Conservation (phyloP, 2,329 filamentous ascomycete species). For the Phaeosphaeriaceae sp. region DNA sequence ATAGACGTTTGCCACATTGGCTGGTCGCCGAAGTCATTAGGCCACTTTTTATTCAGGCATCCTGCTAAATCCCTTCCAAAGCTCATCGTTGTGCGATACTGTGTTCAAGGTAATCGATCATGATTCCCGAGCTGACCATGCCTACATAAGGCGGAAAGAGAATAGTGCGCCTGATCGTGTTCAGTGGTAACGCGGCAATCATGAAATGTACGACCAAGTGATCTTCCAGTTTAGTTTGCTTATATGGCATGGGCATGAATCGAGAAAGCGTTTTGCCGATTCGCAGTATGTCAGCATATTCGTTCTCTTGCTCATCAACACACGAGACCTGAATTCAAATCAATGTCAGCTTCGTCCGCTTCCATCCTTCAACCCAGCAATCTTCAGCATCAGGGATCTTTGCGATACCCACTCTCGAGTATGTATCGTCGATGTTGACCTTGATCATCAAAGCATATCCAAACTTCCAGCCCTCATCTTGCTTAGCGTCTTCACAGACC, state of each 20-base stretch:
- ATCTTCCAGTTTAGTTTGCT: too few relatives aligned
- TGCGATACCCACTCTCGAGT: background rate
- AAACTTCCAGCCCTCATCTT: background rate
- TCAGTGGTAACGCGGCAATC: too few relatives aligned
- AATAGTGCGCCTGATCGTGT: too few relatives aligned
- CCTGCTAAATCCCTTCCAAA: background rate
- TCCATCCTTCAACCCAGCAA: background rate
- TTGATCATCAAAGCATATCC: background rate
- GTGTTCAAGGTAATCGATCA: too few relatives aligned
- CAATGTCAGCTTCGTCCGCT: background rate
- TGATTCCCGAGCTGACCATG: too few relatives aligned
- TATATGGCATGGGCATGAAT: too few relatives aligned
- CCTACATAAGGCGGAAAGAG: too few relatives aligned
- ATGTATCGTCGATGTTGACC: background rate
- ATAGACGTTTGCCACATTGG: background rate
- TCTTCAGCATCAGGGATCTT: background rate
- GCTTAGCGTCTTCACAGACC: background rate
- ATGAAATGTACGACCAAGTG: too few relatives aligned
- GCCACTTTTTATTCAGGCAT: background rate
- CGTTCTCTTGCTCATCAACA: background rate
- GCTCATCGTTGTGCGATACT: background rate
- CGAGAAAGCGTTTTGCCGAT: too few relatives aligned
- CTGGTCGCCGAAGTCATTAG: background rate
- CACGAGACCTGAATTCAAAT: background rate
- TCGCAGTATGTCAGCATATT: too few relatives aligned